These are phyloP conservation scores for Mucor sp. DNA, from an alignment of 371 early-diverging fungal species.

Conservation along the genomic window DNA sequence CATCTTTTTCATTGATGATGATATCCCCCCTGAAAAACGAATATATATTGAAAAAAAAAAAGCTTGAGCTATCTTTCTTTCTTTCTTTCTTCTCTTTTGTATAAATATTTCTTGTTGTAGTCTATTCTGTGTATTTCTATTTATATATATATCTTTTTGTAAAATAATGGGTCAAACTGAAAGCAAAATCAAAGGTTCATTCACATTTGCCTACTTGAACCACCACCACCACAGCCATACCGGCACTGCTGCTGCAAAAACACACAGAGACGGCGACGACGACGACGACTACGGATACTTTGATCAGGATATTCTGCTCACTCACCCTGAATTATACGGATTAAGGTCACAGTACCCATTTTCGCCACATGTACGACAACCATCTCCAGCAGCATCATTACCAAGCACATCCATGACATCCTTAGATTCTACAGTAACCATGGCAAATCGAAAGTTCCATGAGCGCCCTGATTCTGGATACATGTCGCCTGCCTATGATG, in stretches of 20 bases:
- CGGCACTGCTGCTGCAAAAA: background rate
- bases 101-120: background rate
- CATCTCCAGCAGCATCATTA: background rate
- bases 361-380: background rate
- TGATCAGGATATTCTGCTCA: background rate
- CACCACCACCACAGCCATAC: background rate
- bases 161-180: constrained; percentile 19
- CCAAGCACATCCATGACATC: constrained; percentile 1
- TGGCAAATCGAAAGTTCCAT: background rate
- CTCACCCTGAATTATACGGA: constrained; percentile 16
- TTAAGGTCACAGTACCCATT: constrained; percentile 3
- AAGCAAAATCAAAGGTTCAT: constrained; percentile 17
- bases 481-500: background rate
- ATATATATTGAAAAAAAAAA: background rate
- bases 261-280: background rate
- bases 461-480: constrained; percentile 17
- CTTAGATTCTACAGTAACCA: background rate
- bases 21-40: background rate
- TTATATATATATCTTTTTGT: background rate
- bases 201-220: constrained; percentile 14
- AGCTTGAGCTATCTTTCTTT: background rate
- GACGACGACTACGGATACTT: background rate
- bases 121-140: constrained; percentile 11
- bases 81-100: constrained; percentile 10
- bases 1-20: background rate